Evolutionary conservation across 768 basidiomycete species (phyloP).

Genomic region (Boletus rufocinnamomeus): DNA sequence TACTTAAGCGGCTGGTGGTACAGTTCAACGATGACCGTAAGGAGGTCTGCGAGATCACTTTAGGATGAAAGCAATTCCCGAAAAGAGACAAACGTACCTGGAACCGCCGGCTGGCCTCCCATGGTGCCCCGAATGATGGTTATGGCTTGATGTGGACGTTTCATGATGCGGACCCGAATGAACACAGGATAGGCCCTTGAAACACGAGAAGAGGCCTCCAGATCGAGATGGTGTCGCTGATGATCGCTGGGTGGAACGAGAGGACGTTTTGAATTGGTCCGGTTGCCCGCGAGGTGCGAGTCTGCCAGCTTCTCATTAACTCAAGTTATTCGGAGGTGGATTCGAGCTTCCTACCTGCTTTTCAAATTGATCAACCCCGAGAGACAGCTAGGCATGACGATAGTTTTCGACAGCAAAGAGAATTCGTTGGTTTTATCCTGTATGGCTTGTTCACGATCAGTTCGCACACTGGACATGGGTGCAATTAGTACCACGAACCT

Average conservation of each 20-base stretch:
- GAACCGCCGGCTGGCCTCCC: background rate
- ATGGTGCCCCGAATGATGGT: background rate
- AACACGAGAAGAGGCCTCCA: background rate
- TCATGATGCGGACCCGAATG: background rate
- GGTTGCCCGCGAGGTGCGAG: constrained; percentile 2
- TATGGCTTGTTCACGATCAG: background rate
- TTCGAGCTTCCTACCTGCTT: background rate
- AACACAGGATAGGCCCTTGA: background rate
- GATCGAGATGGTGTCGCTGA: background rate
- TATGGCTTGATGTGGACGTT: background rate
- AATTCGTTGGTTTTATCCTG: background rate
- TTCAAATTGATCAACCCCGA: background rate
- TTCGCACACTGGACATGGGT: background rate
- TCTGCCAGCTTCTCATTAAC: background rate
- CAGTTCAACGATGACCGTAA: background rate
- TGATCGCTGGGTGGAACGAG: background rate
- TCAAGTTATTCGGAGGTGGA: background rate
- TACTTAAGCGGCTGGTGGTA: background rate
- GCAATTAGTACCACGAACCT: background rate
- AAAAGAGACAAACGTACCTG: background rate
- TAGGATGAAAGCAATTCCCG: background rate
- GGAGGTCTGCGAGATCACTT: constrained; percentile 2
- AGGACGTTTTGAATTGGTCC: fast-evolving
- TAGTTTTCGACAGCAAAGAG: background rate
- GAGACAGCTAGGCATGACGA: constrained; percentile 1